Base-by-base conservation (phyloP, 805 yeast species). In the Spathaspora arborariae region DNA sequence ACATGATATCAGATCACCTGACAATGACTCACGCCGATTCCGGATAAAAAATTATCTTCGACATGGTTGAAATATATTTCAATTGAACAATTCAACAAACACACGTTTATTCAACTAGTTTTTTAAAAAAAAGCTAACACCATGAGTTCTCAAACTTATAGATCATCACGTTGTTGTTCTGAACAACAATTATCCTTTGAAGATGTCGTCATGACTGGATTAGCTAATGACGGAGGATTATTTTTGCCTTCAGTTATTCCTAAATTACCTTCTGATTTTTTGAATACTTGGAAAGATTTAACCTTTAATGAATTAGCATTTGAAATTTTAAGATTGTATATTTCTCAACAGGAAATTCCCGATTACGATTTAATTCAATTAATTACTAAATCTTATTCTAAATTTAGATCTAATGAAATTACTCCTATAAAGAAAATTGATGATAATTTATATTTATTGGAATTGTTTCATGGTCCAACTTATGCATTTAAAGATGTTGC, bases 401-500 rank as follows among this genome's bases (percentile, higher is more conserved):
- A 97, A 26, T 94, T 94, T 78, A 83, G 97, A 67, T 67, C 85
- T n/a, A 61, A 73, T 6, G 86, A 87, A n/a, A 88, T 94, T 42
- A 91, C 99, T 16, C 99, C 99, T 20, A 67, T 90, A 42, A 79
- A 74, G 27, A 74, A 85, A 44, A 78, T 86, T 50, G 82, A 83
- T 54, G 72, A 73, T 39, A 72, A 79, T 42, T 70, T 92, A 50
- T 85, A 88, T 63, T 70, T 94, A 46, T 76, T 94, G 59, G 99
- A 94, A 70, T 76, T 94, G 49, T 94, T 94, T 82, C 99, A 94
- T 63, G 99, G 99, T 33, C 99, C 99, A 53, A 94, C 99, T 3
- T 94, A 92, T 62, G 99, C 99, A 13, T 94, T 94, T 77, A 94
- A 94, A 69, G 99, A 94, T 65, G 99, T 94, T 53, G 99, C 99